Evolutionary conservation across 768 basidiomycete genomes (phyloP), one percentile per base, ranked within the genome.

Genomic region (Wakefieldia striispora): DNA sequence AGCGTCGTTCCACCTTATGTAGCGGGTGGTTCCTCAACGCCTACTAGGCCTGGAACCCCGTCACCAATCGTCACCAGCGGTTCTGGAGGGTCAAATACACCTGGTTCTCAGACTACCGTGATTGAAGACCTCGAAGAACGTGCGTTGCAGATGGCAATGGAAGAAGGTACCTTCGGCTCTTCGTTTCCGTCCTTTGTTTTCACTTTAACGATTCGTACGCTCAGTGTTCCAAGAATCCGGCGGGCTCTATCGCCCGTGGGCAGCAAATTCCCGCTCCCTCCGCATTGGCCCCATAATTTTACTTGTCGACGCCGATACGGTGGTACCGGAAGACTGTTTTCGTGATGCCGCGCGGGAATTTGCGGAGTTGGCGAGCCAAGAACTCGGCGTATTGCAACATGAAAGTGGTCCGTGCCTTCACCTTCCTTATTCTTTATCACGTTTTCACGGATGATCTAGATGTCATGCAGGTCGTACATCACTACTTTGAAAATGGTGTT

Each of bases 401-500:
- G 88, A 88, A 60, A 91, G 88, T 6, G 88, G 84, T 83, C 55
- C 45, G 73, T 63, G n/a, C 77, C 80, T 55, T 54, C 69, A 33
- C 57, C 24, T 44, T 27, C 49, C 40, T 21, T 21, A 8, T 47
- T 33, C 31, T 16, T 19, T 26, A 40, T 14, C 14, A 31, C 31
- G 12, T 49, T 41, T 40, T 56, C 47, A 58, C 44, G 36, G 37
- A 43, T 13, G n/a, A 23, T 8, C 31, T 49, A 81, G 88, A 91
- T 58, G 91, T 94, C 57, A 91, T 93, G 85, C 89, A 94, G 67
- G 90, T 92, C 47, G 90, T 85, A 0, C 75, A 87, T 65, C 86
- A 92, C 67, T 94, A 88, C 70, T 94, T 95, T 60, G 92, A 95
- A 64, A 92, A 92, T 57, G 90, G 88, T 16, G 85, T 95, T 52